A percentile compares a stretch with the other conserved stretches of the same genome.
Evolutionary conservation across 495 filamentous ascomycete genomes (phyloP).

Genomic region (Neurospora sp.): DNA sequence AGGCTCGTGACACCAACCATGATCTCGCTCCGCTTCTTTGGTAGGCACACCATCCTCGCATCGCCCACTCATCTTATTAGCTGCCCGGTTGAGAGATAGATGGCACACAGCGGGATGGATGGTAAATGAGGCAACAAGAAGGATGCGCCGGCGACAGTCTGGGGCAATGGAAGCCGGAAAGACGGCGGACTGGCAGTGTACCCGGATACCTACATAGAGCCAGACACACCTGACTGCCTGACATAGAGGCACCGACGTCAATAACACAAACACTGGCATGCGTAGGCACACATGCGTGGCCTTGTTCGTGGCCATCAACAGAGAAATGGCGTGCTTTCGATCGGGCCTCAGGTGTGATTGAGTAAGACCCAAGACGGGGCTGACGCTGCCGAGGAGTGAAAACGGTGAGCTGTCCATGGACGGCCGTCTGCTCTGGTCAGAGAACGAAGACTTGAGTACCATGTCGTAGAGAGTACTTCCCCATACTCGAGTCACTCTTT

Average conservation of each 20-base stretch:
- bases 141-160: neutral
- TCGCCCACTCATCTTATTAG: neutral
- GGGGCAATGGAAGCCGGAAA: neutral
- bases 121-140: neutral
- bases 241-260: neutral
- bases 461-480: neutral
- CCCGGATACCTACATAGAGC: neutral
- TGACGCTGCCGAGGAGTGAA: neutral
- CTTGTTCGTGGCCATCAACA: neutral
- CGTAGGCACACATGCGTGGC: neutral
- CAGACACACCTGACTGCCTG: neutral
- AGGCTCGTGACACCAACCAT: neutral
- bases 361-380: neutral
- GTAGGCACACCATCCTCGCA: neutral
- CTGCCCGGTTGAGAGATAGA: neutral
- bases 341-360: neutral
- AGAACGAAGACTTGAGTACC: neutral
- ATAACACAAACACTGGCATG: neutral
- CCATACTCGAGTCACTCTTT: neutral
- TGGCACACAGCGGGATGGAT: neutral
- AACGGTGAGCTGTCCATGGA: neutral
- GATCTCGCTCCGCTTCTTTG: neutral
- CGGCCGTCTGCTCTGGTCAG: neutral
- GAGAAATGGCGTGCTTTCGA: neutral
- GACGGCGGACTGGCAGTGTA: neutral